These are phyloP conservation scores for Leccinum pellstonianum DNA, from an alignment of 768 basidiomycete species.

Conservation along the genomic window DNA sequence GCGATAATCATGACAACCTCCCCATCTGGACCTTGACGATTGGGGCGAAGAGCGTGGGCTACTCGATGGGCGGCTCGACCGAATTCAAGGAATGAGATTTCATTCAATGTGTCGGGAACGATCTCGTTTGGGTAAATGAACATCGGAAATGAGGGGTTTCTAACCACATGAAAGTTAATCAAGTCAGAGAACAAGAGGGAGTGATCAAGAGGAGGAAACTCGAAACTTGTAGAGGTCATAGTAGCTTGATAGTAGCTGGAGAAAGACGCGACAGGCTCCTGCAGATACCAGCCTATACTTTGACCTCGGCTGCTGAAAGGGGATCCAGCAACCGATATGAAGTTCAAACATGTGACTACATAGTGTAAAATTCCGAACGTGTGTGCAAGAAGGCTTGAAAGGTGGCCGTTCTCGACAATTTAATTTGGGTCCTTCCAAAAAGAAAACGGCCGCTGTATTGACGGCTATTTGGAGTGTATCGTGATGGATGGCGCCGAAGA, in stretches of 20 bases:
- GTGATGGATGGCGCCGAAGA: no score
- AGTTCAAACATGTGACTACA: no score
- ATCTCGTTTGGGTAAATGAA: slow-evolving; percentile 18
- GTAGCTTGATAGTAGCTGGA: neutral
- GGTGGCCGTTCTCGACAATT: no score
- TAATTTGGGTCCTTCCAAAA: no score
- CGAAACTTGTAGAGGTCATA: slow-evolving; percentile 1
- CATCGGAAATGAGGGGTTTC: slow-evolving; percentile 23
- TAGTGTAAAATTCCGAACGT: no score
- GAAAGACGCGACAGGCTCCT: neutral
- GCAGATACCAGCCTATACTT: no score
- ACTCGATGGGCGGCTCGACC: slow-evolving; percentile 31
- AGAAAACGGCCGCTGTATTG: no score
- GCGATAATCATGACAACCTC: slow-evolving; percentile 25
- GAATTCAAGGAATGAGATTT: slow-evolving; percentile 29
- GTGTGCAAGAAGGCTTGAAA: no score
- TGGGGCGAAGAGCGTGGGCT: slow-evolving; percentile 41
- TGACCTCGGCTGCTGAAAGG: no score
- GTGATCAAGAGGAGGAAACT: slow-evolving; percentile 26
- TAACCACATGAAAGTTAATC: slow-evolving; percentile 24
- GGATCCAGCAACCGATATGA: no score
- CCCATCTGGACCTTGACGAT: slow-evolving; percentile 21
- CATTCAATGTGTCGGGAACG: slow-evolving; percentile 9
- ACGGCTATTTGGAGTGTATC: no score
- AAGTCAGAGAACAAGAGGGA: slow-evolving; percentile 26